These are phyloP conservation scores for Suillus placidus DNA, from an alignment of 768 basidiomycete species.

Conservation along the genomic window DNA sequence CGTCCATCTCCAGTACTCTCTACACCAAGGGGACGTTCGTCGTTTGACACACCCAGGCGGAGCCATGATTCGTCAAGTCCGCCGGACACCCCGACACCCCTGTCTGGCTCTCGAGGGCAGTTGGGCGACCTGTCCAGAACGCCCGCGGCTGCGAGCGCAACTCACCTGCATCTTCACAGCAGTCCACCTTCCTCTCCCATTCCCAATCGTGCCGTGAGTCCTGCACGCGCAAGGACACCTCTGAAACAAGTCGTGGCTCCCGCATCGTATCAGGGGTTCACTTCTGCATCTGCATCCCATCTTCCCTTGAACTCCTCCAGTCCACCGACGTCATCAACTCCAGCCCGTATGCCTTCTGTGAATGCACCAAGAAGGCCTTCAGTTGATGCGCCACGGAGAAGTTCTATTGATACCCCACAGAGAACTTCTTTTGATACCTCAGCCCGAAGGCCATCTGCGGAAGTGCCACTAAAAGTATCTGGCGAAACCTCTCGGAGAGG, in stretches of 20 bases:
- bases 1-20: conserved; percentile 37
- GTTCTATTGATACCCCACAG: conserved; percentile 35
- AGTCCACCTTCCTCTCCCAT: conserved; percentile 43
- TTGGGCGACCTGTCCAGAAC: conserved; percentile 38
- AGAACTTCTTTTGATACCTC: conserved; percentile 35
- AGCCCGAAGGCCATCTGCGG: conserved; percentile 40
- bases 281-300: conserved; percentile 54
- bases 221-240: conserved; percentile 46
- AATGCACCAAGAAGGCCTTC: conserved; percentile 32
- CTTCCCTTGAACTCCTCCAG: conserved; percentile 41
- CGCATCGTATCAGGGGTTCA: conserved; percentile 42
- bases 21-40: conserved; percentile 29
- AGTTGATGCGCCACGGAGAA: conserved; percentile 25
- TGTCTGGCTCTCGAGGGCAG: conserved; percentile 39
- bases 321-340: conserved; percentile 31
- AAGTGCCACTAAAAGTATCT: conserved; percentile 39
- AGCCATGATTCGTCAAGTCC: conserved; percentile 45
- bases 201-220: conserved; percentile 42
- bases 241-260: conserved; percentile 43
- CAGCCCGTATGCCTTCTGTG: conserved; percentile 32
- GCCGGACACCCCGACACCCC: conserved; percentile 53
- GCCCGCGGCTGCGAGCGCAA: conserved; percentile 41
- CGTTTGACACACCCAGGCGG: conserved; percentile 40
- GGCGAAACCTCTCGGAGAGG: conserved; percentile 20
- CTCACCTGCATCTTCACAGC: conserved; percentile 41